Evolutionary conservation across 352 stramenopile species (phyloP).

Genomic region (Pythium diclinum): DNA sequence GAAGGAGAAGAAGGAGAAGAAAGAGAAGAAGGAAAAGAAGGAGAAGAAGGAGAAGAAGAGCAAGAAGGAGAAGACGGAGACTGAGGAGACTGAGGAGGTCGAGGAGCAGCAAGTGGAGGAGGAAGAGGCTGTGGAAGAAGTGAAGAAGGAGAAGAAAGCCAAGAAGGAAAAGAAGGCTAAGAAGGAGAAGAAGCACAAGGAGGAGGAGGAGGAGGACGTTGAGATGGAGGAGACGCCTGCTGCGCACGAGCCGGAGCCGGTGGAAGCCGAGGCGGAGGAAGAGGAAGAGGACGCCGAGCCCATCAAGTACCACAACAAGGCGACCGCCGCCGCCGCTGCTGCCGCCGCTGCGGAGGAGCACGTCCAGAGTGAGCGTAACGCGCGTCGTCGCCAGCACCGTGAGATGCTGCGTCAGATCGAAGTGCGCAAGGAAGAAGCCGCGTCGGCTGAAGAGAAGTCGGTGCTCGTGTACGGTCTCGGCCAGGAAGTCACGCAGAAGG

Average conservation of each 20-base stretch:
- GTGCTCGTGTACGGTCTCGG: conserved; percentile 73
- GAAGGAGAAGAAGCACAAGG: conserved; percentile 11
- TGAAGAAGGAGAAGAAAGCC: conserved; percentile 33
- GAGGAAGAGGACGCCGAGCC: conserved; percentile 22
- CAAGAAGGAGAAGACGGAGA: conserved; percentile 29
- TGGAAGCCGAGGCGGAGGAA: conserved; percentile 19
- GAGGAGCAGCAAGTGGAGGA: conserved; percentile 19
- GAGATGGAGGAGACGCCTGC: conserved; percentile 4
- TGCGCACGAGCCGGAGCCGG: conserved; percentile 6
- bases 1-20: conserved; percentile 24
- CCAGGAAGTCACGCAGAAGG: conserved; percentile 69
- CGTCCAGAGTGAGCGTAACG: conserved; percentile 79
- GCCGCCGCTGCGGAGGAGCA: conserved; percentile 22
- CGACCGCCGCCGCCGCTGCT: conserved; percentile 2
- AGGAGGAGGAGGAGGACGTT: neutral
- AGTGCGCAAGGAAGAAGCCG: conserved; percentile 52
- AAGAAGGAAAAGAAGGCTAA: conserved; percentile 29
- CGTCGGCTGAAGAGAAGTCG: conserved; percentile 57
- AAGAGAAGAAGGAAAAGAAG: conserved; percentile 32
- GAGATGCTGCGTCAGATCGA: conserved; percentile 74
- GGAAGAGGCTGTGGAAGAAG: conserved; percentile 15
- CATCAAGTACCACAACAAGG: conserved; percentile 34
- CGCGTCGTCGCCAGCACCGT: conserved; percentile 67
- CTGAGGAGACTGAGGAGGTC: conserved; percentile 13
- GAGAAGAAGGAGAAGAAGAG: conserved; percentile 17